Evolutionary conservation across 306 rosid genomes (phyloP), one percentile per base, ranked within the genome.

Genomic region (Vigna mungo): DNA sequence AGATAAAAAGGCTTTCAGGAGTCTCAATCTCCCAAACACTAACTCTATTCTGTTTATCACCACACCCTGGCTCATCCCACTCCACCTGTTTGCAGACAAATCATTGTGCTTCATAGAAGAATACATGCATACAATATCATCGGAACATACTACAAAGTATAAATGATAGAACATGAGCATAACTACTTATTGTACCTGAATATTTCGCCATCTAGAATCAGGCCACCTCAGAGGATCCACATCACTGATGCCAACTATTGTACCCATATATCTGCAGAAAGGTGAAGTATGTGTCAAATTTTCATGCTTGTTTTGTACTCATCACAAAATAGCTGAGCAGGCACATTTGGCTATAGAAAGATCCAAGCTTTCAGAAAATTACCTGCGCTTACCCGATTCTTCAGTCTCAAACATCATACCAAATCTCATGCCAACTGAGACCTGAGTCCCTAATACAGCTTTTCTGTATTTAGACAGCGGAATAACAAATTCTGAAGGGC

Each of bases 321-420:
- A 41, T 43, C 37, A 53, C 7, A 30, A 39, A 59, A 51, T 5
- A 34, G 47, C 54, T 62, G 15, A 18, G 63, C 16, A 18, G 4
- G 11, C 49, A 78, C 25, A 27, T 58, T 56, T 18, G 0, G 54
- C 21, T 8, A 43, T 10, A 56, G 30, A 52, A 66, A 14, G 23
- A 56, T 58, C 75, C 55, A 41, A 17, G 76, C 16, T 59, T 59
- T 63, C 68, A 1, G 52, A 25, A 83, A 72, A 76, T 78, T 90
- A 96, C 99, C 99, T 90, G 80, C 98, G 96, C 85, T 96, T 96
- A 49, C 98, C 82, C 4, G 99, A 96, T 83, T 96, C 99, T 76
- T 96, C 99, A 9, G 99, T 96, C 89, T 96, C 99, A 83, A 96
- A 96, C 99, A 96, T 93, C 99, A 96, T 96, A 63, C 99, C 99